Evolutionary conservation across 371 early-diverging fungal genomes (phyloP).

Genomic region (Apophysomyces elegans): DNA sequence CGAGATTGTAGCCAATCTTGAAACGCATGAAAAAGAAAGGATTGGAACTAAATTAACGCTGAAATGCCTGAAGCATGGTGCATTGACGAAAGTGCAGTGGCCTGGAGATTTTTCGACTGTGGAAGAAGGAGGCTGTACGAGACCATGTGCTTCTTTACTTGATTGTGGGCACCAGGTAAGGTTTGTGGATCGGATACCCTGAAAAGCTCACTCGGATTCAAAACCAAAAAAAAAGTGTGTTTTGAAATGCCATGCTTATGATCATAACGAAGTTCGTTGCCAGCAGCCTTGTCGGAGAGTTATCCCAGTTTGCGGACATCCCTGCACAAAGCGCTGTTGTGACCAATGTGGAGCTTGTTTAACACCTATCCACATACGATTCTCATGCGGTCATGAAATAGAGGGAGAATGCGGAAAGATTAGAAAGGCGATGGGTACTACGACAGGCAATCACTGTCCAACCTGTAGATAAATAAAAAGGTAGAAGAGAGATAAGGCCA

Average conservation of each 20-base stretch:
- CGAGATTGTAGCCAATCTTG: constrained; percentile 48
- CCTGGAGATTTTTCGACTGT: constrained; percentile 57
- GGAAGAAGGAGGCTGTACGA: constrained; percentile 55
- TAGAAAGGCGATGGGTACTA: constrained; percentile 16
- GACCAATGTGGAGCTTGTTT: constrained; percentile 52
- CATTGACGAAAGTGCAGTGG: constrained; percentile 46
- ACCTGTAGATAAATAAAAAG: constrained; percentile 12
- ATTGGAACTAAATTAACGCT: constrained; percentile 52
- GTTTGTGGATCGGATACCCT: not conserved
- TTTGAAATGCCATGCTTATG: constrained; percentile 56
- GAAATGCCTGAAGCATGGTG: constrained; percentile 47
- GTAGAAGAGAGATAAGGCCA: not conserved
- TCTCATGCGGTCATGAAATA: constrained; percentile 44
- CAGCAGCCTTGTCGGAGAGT: constrained; percentile 41
- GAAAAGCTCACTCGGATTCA: constrained; percentile 18
- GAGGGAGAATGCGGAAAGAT: constrained; percentile 30
- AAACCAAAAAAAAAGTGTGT: constrained; percentile 21
- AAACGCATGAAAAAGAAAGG: constrained; percentile 26
- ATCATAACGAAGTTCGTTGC: constrained; percentile 45
- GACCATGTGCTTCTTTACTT: constrained; percentile 42
- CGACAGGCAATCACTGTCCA: constrained; percentile 13
- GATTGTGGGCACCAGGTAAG: constrained; percentile 57
- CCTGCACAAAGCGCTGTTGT: constrained; percentile 45
- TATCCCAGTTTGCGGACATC: constrained; percentile 38
- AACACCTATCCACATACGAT: constrained; percentile 13